Base-by-base conservation (phyloP, 1,284 basidiomycete species). In the Ceratobasidium sp. region DNA sequence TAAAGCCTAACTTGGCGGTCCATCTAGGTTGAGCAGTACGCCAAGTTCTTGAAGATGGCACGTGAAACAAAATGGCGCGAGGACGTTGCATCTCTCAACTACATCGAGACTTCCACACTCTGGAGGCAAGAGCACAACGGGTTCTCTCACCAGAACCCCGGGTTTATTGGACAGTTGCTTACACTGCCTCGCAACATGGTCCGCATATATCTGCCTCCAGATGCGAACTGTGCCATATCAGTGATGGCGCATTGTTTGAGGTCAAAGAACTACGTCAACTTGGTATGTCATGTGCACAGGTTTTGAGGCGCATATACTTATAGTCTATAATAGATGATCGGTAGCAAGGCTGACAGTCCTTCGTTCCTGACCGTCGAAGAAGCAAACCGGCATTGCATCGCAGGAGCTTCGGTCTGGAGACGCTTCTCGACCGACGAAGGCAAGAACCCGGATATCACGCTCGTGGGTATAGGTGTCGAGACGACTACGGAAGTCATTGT, bases 181-280 rank as follows among this genome's bases (percentile, higher is more conserved):
- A 88, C 89, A 76, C 81, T 96, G 73, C 94, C 94, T 75, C 85
- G 91, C 18, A 81, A 83, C 53, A 84, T 90, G 59, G 91, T 91
- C 0, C 87, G 94, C 16, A 91, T 96, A 46, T 96, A 96, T 80
- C 84, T 96, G 39, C 93, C 94, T 0, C 92, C 93, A n/a, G 94
- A 96, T 78, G 90, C 91, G 41, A 96, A 96, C 80, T 92, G 91
- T 77, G 89, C 91, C 81, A 81, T 95, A 72, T 91, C 89, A 48
- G 82, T 82, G 26, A 85, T 95, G 72, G 87, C 90, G 3, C 94
- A 96, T 81, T 94, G 92, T 77, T 80, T 96, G 75, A 82, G 90
- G 58, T 88, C 92, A 34, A 92, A 91, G 83, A 91, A 94, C 81
- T 94, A 94, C 76, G 83, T 94, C 73, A 94, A 94, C 79, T 80